phyloP scores from a whole-genome alignment of 2,329 filamentous ascomycete species.

The Colletotrichum falcatum region DNA sequence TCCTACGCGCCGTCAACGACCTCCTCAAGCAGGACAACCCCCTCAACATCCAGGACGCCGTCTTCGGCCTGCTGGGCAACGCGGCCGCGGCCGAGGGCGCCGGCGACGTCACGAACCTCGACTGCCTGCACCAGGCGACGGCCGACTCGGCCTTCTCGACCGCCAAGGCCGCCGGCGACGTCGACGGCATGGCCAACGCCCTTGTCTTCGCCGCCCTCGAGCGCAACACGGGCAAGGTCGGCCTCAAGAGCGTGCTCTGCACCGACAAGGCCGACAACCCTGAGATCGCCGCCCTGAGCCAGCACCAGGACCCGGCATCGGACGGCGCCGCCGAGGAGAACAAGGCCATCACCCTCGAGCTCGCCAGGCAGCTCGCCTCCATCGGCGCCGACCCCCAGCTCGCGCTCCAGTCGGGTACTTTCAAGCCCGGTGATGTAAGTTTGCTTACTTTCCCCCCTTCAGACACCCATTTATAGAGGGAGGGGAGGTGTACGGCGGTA shows the following conservation, averaged over 20 bases:
- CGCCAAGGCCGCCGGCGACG: conserved; percentile 65
- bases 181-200: conserved; percentile 64
- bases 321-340: conserved; percentile 66
- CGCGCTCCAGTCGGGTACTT: conserved; percentile 72
- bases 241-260: conserved; percentile 68
- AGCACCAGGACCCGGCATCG: conserved; percentile 77
- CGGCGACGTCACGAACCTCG: conserved; percentile 53
- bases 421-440: conserved; percentile 68
- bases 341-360: conserved; percentile 69
- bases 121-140: conserved; percentile 69
- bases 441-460: too few relatives aligned
- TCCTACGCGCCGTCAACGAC: conserved; percentile 58
- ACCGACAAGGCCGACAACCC: conserved; percentile 69
- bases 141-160: conserved; percentile 73
- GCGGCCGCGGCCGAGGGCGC: conserved; percentile 55
- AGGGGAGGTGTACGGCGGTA: too few relatives aligned
- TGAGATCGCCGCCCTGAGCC: conserved; percentile 72
- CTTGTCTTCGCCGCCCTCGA: conserved; percentile 67
- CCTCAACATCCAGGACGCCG: conserved; percentile 61
- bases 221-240: conserved; percentile 70
- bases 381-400: conserved; percentile 72
- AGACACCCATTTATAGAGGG: not conserved
- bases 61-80: conserved; percentile 63
- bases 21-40: conserved; percentile 62
- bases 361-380: conserved; percentile 69